Evolutionary conservation across 495 filamentous ascomycete species (phyloP).

Genomic region (Hypoxylon fragiforme): DNA sequence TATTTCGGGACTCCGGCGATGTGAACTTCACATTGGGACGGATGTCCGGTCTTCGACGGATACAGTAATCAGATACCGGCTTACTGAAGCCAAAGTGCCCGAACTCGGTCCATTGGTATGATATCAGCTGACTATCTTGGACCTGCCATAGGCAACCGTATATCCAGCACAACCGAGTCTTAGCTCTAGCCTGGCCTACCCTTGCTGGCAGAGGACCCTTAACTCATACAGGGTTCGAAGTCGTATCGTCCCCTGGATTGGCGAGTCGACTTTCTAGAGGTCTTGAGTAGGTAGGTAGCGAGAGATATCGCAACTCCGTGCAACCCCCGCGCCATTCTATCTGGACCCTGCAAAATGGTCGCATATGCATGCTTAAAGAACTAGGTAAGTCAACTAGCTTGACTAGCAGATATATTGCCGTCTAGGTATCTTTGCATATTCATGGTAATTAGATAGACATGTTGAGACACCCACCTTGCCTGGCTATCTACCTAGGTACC

Average conservation of each 20-base stretch:
- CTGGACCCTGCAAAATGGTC: conserved; percentile 1
- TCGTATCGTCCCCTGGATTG: conserved; percentile 7
- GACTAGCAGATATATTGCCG: too few relatives aligned
- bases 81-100: conserved; percentile 32
- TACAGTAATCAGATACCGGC: conserved; percentile 34
- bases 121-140: conserved; percentile 23
- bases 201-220: conserved; percentile 15
- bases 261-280: neutral
- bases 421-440: too few relatives aligned
- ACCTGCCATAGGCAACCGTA: neutral
- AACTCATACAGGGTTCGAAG: conserved; percentile 10
- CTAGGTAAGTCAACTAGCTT: too few relatives aligned
- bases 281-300: neutral
- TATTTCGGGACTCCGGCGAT: conserved; percentile 29
- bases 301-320: conserved; percentile 7
- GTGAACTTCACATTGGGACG: conserved; percentile 28
- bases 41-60: conserved; percentile 22
- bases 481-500: too few relatives aligned
- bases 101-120: conserved; percentile 12
- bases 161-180: conserved; percentile 9
- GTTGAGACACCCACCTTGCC: too few relatives aligned
- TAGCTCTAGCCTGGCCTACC: conserved; percentile 24
- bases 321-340: conserved; percentile 6
- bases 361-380: neutral
- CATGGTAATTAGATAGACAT: too few relatives aligned